Evolutionary conservation across 148 eudicot genomes (phyloP).

Genomic region (Rhododendron simsii): DNA sequence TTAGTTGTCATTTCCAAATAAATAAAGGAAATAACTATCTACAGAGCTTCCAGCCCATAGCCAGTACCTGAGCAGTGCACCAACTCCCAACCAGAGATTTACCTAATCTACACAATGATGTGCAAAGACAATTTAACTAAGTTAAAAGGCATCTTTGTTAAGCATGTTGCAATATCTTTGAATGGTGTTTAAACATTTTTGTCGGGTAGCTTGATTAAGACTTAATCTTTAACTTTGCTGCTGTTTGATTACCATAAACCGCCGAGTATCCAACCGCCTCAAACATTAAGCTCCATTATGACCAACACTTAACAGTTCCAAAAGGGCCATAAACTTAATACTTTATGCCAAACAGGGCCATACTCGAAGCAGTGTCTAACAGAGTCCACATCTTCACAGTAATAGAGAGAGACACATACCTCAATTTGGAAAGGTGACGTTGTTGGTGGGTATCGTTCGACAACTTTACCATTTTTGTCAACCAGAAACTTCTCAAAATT

Average conservation of each 20-base stretch:
- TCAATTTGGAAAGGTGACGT: slow-evolving; percentile 86
- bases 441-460: slow-evolving; percentile 85
- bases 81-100: background rate
- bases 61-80: background rate
- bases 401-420: slow-evolving; percentile 33
- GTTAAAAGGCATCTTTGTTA: background rate
- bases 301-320: background rate
- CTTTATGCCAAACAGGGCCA: background rate
- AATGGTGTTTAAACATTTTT: background rate
- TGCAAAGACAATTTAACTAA: background rate
- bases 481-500: slow-evolving; percentile 93
- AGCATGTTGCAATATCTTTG: background rate
- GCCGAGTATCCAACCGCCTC: background rate
- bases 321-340: background rate
- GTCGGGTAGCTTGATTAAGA: background rate
- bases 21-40: background rate
- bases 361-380: background rate
- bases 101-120: background rate
- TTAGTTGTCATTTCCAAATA: background rate
- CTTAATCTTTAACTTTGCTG: background rate
- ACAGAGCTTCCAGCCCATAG: background rate
- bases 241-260: background rate
- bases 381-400: background rate
- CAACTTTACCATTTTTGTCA: slow-evolving; percentile 87
- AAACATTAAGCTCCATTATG: background rate